Conservation (phyloP, 1,139 yeast species). For the Taphrina wiesneri region DNA sequence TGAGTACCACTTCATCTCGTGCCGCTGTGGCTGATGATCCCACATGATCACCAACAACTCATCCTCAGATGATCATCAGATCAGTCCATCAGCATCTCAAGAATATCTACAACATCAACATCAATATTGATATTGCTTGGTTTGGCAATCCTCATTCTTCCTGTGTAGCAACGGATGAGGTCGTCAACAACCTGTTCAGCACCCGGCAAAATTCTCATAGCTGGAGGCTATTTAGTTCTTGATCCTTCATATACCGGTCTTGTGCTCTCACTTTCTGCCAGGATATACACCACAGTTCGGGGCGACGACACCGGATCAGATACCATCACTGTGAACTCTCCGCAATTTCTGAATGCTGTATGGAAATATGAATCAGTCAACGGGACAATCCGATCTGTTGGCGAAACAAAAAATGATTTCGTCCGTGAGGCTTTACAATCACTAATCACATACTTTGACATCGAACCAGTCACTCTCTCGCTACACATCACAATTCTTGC, state of each 20-base stretch:
- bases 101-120: too few species aligned
- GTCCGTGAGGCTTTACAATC: slow-evolving; percentile 35
- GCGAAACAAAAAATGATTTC: slow-evolving; percentile 45
- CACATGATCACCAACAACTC: not conserved
- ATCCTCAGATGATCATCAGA: too few species aligned
- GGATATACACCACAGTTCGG: slow-evolving; percentile 71
- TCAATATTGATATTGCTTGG: too few species aligned
- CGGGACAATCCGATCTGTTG: slow-evolving; percentile 38
- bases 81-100: too few species aligned
- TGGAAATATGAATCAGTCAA: slow-evolving; percentile 57
- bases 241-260: slow-evolving; percentile 74
- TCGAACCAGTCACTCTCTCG: slow-evolving; percentile 37
- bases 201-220: slow-evolving; percentile 91
- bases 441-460: slow-evolving; percentile 54
- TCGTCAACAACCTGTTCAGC: slow-evolving; percentile 55
- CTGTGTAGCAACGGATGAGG: not conserved
- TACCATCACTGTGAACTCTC: slow-evolving; percentile 59
- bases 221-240: slow-evolving; percentile 90
- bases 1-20: not conserved
- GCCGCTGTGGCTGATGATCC: not conserved
- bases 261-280: slow-evolving; percentile 82
- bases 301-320: not conserved
- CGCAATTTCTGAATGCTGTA: slow-evolving; percentile 71
- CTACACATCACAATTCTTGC: slow-evolving; percentile 68
- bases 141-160: not conserved